Evolutionary conservation across 2,329 filamentous ascomycete species (phyloP), one percentile per base, ranked within the genome.

Genomic region (Sporothrix humicola): DNA sequence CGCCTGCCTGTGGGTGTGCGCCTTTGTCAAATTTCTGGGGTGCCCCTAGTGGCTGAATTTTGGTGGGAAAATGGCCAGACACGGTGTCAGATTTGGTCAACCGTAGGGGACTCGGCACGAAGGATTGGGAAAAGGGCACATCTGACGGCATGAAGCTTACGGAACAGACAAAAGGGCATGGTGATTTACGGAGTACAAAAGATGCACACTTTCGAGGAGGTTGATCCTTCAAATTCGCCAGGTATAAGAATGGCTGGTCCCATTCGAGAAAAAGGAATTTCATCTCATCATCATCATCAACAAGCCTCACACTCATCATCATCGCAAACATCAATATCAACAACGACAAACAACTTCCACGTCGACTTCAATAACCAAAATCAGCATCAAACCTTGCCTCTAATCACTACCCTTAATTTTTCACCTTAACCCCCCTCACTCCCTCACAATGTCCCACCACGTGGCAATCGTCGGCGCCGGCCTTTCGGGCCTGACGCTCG

Each of bases 401-500:
- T 56, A 9, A 37, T 3, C 31, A 37, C 31, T 5, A 37, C 31
- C n/a, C 10, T 26, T 12, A 56, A 12, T 4, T 23, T 58, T 20
- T 2, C 20, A 10, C 20, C 12, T 2, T 58, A 26, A 26, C 23
- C 20, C 23, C 10, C 10, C 10, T 20, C 23, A 13, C 58, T 37
- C 12, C 13, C 56, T n/a, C 31, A 63, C 58, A 63, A 63, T 63
- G 58, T 63, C 31, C 42, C 31, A 63, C 50, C 7, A 59, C 54
- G 65, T 74, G 13, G 74, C 72, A n/a, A 75, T 75, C 26, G 74
- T 75, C 48, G 74, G 72, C 46, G 74, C 69, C 10, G 74, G 74
- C 46, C 69, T 75, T 26, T 61, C 74, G 17, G 88, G 88, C 54
- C 84, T 90, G 7, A 82, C 84, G 0, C 82, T 91, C 0, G 87